Conservation (phyloP, 495 filamentous ascomycete species). For the Echria macrotheca region DNA sequence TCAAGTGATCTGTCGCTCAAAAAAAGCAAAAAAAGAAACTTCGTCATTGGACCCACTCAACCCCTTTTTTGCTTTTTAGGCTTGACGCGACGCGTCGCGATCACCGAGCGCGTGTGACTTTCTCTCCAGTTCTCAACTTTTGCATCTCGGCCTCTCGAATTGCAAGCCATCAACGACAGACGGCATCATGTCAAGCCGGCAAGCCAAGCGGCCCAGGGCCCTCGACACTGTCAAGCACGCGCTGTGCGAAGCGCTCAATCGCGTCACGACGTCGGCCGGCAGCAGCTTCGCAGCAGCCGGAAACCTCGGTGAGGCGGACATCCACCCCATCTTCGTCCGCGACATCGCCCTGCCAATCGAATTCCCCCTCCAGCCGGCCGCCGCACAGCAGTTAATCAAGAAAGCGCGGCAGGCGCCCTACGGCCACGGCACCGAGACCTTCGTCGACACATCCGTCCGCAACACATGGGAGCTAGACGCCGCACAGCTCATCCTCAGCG, state of each 20-base stretch:
- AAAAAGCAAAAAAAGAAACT: no score
- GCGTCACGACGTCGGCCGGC: conserved; percentile 6
- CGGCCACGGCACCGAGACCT: conserved; percentile 39
- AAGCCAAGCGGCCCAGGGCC: neutral
- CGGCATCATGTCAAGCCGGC: no score
- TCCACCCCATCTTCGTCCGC: conserved; percentile 28
- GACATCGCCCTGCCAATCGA: conserved; percentile 31
- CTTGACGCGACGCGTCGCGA: no score
- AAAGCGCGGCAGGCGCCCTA: conserved; percentile 41
- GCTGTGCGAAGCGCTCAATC: conserved; percentile 5
- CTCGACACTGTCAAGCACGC: neutral
- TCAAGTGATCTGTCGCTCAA: no score
- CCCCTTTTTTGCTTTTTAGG: no score
- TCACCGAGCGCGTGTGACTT: no score
- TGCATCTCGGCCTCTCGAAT: no score
- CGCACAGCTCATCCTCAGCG: conserved; percentile 36
- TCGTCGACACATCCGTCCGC: conserved; percentile 43
- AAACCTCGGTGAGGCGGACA: neutral
- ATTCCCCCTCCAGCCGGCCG: conserved; percentile 37
- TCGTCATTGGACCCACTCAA: no score
- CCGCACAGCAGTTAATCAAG: conserved; percentile 37
- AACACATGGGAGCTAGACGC: conserved; percentile 49
- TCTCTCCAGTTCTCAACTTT: no score
- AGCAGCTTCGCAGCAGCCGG: conserved; percentile 12
- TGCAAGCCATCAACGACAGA: no score